Evolutionary conservation across 1,284 basidiomycete species (phyloP).

Genomic region (Fereydounia khargensis): DNA sequence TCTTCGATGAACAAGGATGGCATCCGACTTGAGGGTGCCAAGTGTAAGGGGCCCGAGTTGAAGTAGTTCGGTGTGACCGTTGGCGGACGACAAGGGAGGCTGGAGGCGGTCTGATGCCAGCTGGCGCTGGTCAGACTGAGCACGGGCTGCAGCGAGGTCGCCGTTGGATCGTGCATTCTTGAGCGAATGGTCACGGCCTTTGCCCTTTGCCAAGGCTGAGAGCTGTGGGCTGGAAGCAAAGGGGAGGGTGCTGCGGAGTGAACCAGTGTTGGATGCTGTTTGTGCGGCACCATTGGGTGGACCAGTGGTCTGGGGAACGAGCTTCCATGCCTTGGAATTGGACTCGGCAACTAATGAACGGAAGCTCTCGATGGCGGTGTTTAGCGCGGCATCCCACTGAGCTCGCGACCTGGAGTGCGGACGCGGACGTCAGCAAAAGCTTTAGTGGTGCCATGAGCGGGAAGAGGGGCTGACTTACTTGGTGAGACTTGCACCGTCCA

Average conservation of each 20-base stretch:
- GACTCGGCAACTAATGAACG: constrained; percentile 34
- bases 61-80: constrained; percentile 1
- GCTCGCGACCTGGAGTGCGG: constrained; percentile 23
- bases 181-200: constrained; percentile 16
- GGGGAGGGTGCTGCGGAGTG: constrained; percentile 7
- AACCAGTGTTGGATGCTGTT: constrained; percentile 8
- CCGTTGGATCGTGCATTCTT: constrained; percentile 20
- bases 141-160: constrained; percentile 8
- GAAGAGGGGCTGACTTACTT: not conserved
- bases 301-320: constrained; percentile 13
- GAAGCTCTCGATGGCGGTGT: constrained; percentile 32
- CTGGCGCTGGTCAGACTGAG: not conserved
- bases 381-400: constrained; percentile 38
- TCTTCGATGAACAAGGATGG: constrained; percentile 60
- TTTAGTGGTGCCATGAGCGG: too few relatives aligned
- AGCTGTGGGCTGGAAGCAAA: too few relatives aligned
- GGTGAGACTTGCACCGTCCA: constrained; percentile 5
- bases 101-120: constrained; percentile 1
- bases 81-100: not conserved
- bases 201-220: constrained; percentile 2
- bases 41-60: constrained; percentile 7
- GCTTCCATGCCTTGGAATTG: constrained; percentile 34
- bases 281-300: constrained; percentile 8
- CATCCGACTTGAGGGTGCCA: constrained; percentile 49
- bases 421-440: too few relatives aligned